Conservation (phyloP, 2,329 filamentous ascomycete species). For the Colletotrichum sp. region DNA sequence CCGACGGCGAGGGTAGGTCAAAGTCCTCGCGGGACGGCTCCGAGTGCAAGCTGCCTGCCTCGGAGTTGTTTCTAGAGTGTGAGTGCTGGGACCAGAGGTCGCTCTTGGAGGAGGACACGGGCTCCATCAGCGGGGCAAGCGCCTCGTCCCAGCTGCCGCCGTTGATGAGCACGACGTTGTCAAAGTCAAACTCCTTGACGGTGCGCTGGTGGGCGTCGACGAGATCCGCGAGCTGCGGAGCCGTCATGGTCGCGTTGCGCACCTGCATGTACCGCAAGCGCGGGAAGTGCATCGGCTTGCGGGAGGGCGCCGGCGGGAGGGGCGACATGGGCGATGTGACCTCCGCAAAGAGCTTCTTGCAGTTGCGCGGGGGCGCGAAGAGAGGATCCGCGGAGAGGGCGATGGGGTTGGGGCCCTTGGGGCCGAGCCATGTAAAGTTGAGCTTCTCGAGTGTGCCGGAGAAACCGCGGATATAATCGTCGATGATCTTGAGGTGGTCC, state of each 20-base stretch:
- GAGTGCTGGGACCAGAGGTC: slow-evolving; percentile 48
- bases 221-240: slow-evolving; percentile 71
- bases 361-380: slow-evolving; percentile 59
- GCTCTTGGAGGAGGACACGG: slow-evolving; percentile 32
- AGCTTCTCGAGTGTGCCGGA: slow-evolving; percentile 70
- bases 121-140: slow-evolving; percentile 69
- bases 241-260: slow-evolving; percentile 74
- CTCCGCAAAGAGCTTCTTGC: slow-evolving; percentile 66
- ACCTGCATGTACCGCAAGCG: slow-evolving; percentile 71
- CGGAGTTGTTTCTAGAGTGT: slow-evolving; percentile 35
- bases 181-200: slow-evolving; percentile 80
- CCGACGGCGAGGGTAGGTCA: slow-evolving; percentile 51
- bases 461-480: slow-evolving; percentile 79
- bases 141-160: slow-evolving; percentile 82
- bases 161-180: slow-evolving; percentile 71
- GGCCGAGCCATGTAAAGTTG: slow-evolving; percentile 77
- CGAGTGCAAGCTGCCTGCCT: slow-evolving; percentile 28
- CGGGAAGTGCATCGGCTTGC: slow-evolving; percentile 68
- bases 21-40: slow-evolving; percentile 31
- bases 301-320: slow-evolving; percentile 54
- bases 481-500: slow-evolving; percentile 78
- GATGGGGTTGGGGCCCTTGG: slow-evolving; percentile 75
- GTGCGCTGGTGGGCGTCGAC: slow-evolving; percentile 69
- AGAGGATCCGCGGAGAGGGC: slow-evolving; percentile 72
- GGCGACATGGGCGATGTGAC: slow-evolving; percentile 69